Percentiles rank a stretch among this genome's conserved stretches.
Evolutionary conservation across 768 basidiomycete species (phyloP).

Genomic region (Leccinum truebloodii): DNA sequence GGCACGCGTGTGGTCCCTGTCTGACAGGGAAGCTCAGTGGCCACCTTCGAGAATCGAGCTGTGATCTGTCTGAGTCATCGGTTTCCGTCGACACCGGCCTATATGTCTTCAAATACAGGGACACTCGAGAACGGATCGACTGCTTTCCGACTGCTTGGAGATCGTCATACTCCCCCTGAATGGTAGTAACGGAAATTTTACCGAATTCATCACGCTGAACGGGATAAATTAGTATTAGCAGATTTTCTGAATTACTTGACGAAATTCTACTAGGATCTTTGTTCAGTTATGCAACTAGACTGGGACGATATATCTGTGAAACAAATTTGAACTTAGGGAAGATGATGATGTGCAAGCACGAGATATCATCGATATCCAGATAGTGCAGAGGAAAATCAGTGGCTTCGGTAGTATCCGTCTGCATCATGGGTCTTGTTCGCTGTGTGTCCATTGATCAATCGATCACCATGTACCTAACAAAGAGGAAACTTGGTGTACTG

Average conservation of each 20-base stretch:
- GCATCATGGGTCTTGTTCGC: background rate
- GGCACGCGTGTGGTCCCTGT: background rate
- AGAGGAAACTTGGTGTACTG: background rate
- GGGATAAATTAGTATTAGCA: background rate
- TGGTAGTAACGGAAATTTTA: background rate
- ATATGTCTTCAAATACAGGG: background rate
- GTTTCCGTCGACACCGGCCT: background rate
- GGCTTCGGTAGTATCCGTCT: background rate
- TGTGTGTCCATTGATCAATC: background rate
- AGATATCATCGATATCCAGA: background rate
- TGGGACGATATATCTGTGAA: background rate
- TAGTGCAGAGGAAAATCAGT: background rate
- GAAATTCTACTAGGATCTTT: background rate
- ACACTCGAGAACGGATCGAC: background rate
- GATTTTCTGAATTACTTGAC: background rate
- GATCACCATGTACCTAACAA: background rate
- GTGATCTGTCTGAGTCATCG: background rate
- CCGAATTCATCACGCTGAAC: background rate
- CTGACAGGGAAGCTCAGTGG: background rate
- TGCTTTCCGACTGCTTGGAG: background rate
- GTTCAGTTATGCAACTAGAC: background rate
- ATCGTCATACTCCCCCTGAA: background rate
- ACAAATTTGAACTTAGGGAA: background rate
- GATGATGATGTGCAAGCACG: background rate
- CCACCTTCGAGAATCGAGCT: background rate